Evolutionary conservation across 495 filamentous ascomycete species (phyloP), one percentile per base, ranked within the genome.

Genomic region (Ramalina intermedia): DNA sequence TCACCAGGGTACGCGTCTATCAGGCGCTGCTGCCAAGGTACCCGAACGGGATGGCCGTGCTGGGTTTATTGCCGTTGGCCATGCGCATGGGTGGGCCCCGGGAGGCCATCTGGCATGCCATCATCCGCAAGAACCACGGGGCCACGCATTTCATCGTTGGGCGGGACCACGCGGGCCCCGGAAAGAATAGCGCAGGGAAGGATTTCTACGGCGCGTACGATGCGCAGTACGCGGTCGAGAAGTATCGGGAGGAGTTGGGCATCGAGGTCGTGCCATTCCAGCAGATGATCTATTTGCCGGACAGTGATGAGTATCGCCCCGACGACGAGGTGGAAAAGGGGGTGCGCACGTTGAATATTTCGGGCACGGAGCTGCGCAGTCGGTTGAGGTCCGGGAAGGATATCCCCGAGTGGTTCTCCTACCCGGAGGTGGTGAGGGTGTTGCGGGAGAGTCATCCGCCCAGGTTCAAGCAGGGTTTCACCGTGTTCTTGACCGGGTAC

Each of bases 231-330:
- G 88, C 86, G 26, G 88, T 98, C 44, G 88, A 95, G 76, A 93
- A 94, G 68, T 96, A 96, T 79, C 79, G 79, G 59, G 76, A 84
- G 46, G 91, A 96, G 72, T 81, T 98, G 46, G 91, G 91, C 54
- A 98, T 98, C 61, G 89, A 96, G 69, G 90, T 98, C 49, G 91
- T 98, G 43, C 87, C 89, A 41, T 98, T 98, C 83, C 93, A 96
- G 73, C 87, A 90, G 80, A 93, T 98, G 80, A 96, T 90, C 46
- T 98, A 98, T 68, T 80, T 96, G 41, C 91, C 91, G 48, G 91
- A 98, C 65, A 82, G 76, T 68, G 91, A 98, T 63, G 91, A 96
- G 70, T 98, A 98, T 69, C 77, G 76, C 47, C 93, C 91, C 27
- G 77, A 88, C 59, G 87, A 96, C 64, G 74, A 96, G 71, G 87